Evolutionary conservation across 2,329 filamentous ascomycete genomes (phyloP), one percentile per base, ranked within the genome.

Genomic region (Paracamarosporium sp.): DNA sequence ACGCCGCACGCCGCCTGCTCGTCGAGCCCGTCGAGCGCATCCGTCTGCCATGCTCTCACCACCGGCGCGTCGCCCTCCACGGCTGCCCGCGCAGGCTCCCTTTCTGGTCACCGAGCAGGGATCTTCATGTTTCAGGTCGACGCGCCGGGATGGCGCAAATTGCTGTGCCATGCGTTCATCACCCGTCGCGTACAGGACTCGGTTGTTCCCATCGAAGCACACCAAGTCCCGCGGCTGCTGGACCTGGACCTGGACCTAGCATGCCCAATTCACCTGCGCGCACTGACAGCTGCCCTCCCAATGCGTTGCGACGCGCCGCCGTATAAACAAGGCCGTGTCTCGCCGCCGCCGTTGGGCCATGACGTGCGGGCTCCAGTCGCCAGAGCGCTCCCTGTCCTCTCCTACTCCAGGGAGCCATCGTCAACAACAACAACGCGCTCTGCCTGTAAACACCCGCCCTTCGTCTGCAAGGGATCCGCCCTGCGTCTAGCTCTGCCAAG

Each of bases 401-500:
- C 31, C 22, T 31, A 20, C 40, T 17, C 40, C 38, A 27, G 25
- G 38, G 22, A 36, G 31, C 27, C 41, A 36, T 50, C 36, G n/a
- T n/a, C n/a, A n/a, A n/a, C n/a, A n/a, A n/a, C n/a, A 36, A 40
- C 47, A 45, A 45, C 31, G 31, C 46, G 30, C 22, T 28, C 31
- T 24, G n/a, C 15, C 11, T 46, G 12, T 50, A 30, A 38, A 41
- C 35, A 30, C 52, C 31, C n/a, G n/a, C 22, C 50, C 24, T 8
- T 30, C 44, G 45, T 50, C 52, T 58, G 55, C 53, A 61, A 57
- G 56, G 56, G 53, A 33, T 43, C 25, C 47, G 27, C 56, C 52
- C 50, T 54, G 45, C 51, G 46, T 58, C 43, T 40, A 17, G 36
- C 17, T 27, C 41, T 47, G 53, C 53, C 45, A 46, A 50, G 27